These are phyloP conservation scores for Phellinidium pouzarii DNA, from an alignment of 1,284 basidiomycete species.

Conservation along the genomic window DNA sequence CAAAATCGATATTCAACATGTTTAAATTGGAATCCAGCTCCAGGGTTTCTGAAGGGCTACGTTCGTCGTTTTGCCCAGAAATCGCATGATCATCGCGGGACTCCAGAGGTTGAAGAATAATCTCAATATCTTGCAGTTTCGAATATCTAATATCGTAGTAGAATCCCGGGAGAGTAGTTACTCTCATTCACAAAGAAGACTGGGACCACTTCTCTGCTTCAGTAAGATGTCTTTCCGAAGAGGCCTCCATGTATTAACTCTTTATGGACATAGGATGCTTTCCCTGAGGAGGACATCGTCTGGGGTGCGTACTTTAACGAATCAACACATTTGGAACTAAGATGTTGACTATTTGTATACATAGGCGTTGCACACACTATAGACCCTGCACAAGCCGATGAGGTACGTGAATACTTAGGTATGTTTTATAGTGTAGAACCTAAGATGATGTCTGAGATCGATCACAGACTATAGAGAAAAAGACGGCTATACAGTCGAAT, in stretches of 20 bases:
- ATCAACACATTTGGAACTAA: not conserved
- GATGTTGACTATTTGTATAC: not conserved
- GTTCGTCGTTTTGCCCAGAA: constrained; percentile 82
- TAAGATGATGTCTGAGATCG: not conserved
- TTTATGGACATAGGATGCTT: constrained; percentile 48
- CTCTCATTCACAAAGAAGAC: constrained; percentile 77
- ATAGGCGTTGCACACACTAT: constrained; percentile 78
- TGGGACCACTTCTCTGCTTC: constrained; percentile 68
- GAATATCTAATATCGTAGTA: constrained; percentile 24
- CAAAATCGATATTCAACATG: not conserved
- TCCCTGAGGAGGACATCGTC: constrained; percentile 72
- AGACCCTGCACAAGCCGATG: constrained; percentile 62
- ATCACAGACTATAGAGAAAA: constrained; percentile 77
- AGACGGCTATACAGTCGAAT: constrained; percentile 73
- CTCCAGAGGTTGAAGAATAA: constrained; percentile 55
- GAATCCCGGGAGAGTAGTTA: constrained; percentile 82
- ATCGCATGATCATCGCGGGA: constrained; percentile 84
- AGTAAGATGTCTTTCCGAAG: too few species aligned
- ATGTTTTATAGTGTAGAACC: constrained; percentile 16
- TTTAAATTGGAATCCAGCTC: constrained; percentile 35
- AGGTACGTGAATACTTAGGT: constrained; percentile 81
- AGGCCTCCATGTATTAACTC: not conserved
- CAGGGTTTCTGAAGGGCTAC: constrained; percentile 82
- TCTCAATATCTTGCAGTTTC: not conserved
- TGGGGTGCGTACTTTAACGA: constrained; percentile 54